Evolutionary conservation across 805 yeast genomes (phyloP).

Genomic region (Barnettozyma californica): DNA sequence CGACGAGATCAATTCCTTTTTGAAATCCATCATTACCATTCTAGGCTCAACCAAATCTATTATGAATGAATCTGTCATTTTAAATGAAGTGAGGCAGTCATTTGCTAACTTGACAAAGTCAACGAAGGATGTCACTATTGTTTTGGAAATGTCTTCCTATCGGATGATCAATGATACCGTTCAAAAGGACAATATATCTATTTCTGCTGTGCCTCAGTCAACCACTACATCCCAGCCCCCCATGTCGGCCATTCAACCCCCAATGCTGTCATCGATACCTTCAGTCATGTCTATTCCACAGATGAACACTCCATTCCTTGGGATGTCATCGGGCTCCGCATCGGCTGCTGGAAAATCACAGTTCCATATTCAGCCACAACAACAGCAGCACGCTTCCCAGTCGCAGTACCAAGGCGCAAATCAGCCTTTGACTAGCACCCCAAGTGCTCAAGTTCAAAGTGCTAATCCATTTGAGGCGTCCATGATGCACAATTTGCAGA

Average conservation of each 20-base stretch:
- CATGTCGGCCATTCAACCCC: conserved; percentile 11
- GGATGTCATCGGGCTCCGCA: neutral
- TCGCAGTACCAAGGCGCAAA: neutral
- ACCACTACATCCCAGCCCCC: conserved; percentile 12
- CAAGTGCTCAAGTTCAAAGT: conserved; percentile 1
- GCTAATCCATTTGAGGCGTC: conserved; percentile 25
- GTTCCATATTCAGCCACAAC: neutral
- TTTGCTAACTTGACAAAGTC: conserved; percentile 80
- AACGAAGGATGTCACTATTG: conserved; percentile 87
- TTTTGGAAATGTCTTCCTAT: conserved; percentile 63
- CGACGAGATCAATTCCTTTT: conserved; percentile 78
- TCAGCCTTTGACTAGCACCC: conserved; percentile 4
- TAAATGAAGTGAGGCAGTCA: conserved; percentile 74
- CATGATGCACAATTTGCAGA: conserved; percentile 15
- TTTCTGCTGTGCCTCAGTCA: conserved; percentile 16
- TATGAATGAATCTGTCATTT: conserved; percentile 72
- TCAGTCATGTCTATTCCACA: conserved; percentile 28
- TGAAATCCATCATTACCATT: conserved; percentile 79
- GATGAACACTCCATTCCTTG: conserved; percentile 22
- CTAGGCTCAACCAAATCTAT: conserved; percentile 79
- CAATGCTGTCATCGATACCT: conserved; percentile 24
- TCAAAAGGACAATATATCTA: conserved; percentile 1
- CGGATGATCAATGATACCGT: conserved; percentile 27
- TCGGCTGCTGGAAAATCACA: conserved; percentile 6
- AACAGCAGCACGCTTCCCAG: neutral